Percentiles rank a stretch among this genome's conserved stretches.
phyloP scores from a whole-genome alignment of 306 rosid genomes.

The Casuarina equisetifolia region DNA sequence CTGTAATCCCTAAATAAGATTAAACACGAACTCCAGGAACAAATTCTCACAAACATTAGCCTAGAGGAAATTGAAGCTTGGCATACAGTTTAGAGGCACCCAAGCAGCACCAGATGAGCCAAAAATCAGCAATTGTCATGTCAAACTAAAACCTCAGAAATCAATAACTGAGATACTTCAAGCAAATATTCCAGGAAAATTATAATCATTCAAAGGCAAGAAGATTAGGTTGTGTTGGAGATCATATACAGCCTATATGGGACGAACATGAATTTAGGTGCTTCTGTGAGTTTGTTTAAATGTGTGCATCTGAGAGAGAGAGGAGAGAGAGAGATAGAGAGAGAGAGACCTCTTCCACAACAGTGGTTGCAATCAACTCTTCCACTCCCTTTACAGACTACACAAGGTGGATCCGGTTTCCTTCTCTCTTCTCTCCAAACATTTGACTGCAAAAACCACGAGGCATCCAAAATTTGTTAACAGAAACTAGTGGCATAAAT shows the following conservation, averaged over 20 bases:
- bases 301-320: background rate
- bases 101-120: background rate
- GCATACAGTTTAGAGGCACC: background rate
- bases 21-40: background rate
- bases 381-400: constrained; percentile 75
- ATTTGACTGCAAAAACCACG: constrained; percentile 51
- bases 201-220: background rate
- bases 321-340: constrained; percentile 24
- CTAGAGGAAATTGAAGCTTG: background rate
- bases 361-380: constrained; percentile 68
- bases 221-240: background rate
- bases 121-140: background rate
- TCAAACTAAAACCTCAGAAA: background rate
- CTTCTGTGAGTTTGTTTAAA: background rate
- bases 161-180: background rate
- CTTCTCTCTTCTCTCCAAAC: constrained; percentile 58
- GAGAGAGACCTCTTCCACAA: constrained; percentile 52
- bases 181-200: background rate
- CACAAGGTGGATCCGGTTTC: constrained; percentile 82
- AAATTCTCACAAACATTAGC: background rate
- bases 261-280: background rate
- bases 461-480: background rate
- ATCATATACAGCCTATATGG: background rate
- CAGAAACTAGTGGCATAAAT: background rate
- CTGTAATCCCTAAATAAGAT: background rate